Evolutionary conservation across 441 rosid species (phyloP).

Genomic region (Manihot esculenta): DNA sequence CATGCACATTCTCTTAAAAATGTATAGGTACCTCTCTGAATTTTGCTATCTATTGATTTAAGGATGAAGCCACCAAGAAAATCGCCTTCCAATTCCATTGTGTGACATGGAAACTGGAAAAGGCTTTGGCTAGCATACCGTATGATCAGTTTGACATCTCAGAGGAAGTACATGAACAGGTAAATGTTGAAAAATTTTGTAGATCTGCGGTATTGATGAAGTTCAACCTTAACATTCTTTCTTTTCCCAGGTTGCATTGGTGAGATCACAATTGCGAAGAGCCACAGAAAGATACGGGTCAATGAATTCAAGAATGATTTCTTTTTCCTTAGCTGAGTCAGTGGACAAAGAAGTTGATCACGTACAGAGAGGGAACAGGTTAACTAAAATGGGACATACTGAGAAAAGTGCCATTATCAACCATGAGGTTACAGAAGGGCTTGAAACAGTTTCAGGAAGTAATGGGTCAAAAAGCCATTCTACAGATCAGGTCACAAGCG

Average conservation of each 20-base stretch:
- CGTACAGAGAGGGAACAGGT: conserved; percentile 14
- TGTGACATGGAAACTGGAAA: conserved; percentile 80
- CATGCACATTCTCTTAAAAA: conserved; percentile 16
- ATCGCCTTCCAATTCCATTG: conserved; percentile 74
- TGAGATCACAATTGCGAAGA: conserved; percentile 78
- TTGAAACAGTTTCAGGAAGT: conserved; percentile 31
- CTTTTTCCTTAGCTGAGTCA: conserved; percentile 48
- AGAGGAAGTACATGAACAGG: conserved; percentile 92
- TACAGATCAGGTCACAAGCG: conserved; percentile 30
- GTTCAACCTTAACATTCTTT: not conserved
- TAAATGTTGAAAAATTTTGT: conserved; percentile 21
- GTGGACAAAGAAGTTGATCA: conserved; percentile 35
- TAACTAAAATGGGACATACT: conserved; percentile 27
- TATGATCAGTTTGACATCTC: conserved; percentile 73
- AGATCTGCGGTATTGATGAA: not conserved
- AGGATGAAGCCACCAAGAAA: conserved; percentile 72
- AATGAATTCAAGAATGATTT: conserved; percentile 42
- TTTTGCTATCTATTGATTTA: conserved; percentile 39
- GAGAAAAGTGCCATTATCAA: conserved; percentile 31
- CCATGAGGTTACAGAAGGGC: conserved; percentile 37
- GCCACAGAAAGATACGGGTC: conserved; percentile 72
- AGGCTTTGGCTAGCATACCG: conserved; percentile 65
- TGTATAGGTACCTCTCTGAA: conserved; percentile 28
- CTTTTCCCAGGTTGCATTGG: conserved; percentile 57
- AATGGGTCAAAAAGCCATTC: conserved; percentile 19